Conservation (phyloP, 768 basidiomycete species). For the Rhizopogon vesiculosus region DNA sequence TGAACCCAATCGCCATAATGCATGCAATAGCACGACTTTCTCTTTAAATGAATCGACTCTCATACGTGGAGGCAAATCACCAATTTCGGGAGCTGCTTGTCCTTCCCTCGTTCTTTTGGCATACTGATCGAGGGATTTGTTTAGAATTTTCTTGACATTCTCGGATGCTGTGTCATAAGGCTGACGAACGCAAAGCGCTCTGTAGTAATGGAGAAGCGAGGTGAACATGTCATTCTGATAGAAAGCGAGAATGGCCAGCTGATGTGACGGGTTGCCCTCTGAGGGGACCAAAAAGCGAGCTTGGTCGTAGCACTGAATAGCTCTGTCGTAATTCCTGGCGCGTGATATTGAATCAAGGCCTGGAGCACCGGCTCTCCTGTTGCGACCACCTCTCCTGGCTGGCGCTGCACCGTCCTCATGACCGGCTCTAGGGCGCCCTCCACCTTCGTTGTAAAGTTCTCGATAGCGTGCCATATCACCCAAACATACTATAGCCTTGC, state of each 20-base stretch:
- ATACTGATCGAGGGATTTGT: conserved; percentile 61
- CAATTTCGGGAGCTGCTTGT: conserved; percentile 25
- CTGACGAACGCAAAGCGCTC: conserved; percentile 80
- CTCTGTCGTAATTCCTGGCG: conserved; percentile 66
- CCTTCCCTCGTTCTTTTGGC: conserved; percentile 39
- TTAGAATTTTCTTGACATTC: conserved; percentile 73
- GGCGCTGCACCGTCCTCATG: conserved; percentile 52
- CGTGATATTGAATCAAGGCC: conserved; percentile 44
- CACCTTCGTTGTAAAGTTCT: conserved; percentile 80
- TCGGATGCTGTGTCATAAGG: conserved; percentile 87
- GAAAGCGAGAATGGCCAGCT: conserved; percentile 87
- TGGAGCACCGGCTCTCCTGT: conserved; percentile 43
- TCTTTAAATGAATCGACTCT: conserved; percentile 67
- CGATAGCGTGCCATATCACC: conserved; percentile 94
- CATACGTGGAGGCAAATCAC: conserved; percentile 40
- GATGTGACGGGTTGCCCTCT: conserved; percentile 94
- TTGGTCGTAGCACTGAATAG: conserved; percentile 79
- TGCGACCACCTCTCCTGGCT: conserved; percentile 36
- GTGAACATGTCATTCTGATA: conserved; percentile 81
- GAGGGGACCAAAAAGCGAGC: conserved; percentile 78
- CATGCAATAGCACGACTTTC: conserved; percentile 72
- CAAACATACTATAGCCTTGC: conserved; percentile 86
- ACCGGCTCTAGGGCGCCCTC: conserved; percentile 60
- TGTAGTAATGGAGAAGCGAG: conserved; percentile 83
- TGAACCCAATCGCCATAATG: conserved; percentile 53